Conservation (phyloP, 2,329 filamentous ascomycete genomes). For the Ophiocordyceps camponoti-saundersi region DNA sequence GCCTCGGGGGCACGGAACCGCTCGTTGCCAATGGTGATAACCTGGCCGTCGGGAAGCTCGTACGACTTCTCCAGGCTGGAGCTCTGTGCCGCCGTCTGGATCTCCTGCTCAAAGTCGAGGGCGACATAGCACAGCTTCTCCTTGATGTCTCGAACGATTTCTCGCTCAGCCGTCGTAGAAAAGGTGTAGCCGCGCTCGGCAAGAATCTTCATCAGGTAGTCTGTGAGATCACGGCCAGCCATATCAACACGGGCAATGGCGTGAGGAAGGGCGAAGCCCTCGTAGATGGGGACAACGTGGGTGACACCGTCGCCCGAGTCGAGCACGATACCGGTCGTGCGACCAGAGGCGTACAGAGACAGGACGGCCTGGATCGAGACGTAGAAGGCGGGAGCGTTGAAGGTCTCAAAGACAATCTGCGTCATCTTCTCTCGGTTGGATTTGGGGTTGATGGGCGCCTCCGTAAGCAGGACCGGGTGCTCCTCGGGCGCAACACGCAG, state of each 20-base stretch:
- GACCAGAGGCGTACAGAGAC: slow-evolving; percentile 98
- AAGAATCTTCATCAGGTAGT: slow-evolving; percentile 99
- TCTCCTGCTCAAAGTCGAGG: slow-evolving; percentile 99
- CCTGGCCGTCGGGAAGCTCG: slow-evolving; percentile 97
- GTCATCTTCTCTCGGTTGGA: slow-evolving; percentile 99
- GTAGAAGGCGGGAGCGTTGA: slow-evolving; percentile 99
- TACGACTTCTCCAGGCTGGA: slow-evolving; percentile 99
- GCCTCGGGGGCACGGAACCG: slow-evolving; percentile 99
- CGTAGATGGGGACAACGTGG: slow-evolving; percentile 99
- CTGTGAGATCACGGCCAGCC: slow-evolving; percentile 98
- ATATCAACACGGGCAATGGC: slow-evolving; percentile 99
- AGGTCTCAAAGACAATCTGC: slow-evolving; percentile 99
- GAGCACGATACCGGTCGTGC: slow-evolving; percentile 99
- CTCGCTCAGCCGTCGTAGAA: slow-evolving; percentile 98
- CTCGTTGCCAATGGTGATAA: slow-evolving; percentile 99
- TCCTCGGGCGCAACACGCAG: slow-evolving; percentile 99
- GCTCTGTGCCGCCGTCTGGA: slow-evolving; percentile 98
- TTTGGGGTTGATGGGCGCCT: slow-evolving; percentile 99
- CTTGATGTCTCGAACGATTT: slow-evolving; percentile 99
- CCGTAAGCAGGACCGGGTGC: slow-evolving; percentile 97
- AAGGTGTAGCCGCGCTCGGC: slow-evolving; percentile 99
- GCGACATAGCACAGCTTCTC: slow-evolving; percentile 99
- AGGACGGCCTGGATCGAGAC: slow-evolving; percentile 99
- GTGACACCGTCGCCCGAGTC: slow-evolving; percentile 99
- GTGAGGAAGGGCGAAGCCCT: slow-evolving; percentile 99